Conservation (phyloP, 2,329 filamentous ascomycete species). For the Alternaria triticimaculans region DNA sequence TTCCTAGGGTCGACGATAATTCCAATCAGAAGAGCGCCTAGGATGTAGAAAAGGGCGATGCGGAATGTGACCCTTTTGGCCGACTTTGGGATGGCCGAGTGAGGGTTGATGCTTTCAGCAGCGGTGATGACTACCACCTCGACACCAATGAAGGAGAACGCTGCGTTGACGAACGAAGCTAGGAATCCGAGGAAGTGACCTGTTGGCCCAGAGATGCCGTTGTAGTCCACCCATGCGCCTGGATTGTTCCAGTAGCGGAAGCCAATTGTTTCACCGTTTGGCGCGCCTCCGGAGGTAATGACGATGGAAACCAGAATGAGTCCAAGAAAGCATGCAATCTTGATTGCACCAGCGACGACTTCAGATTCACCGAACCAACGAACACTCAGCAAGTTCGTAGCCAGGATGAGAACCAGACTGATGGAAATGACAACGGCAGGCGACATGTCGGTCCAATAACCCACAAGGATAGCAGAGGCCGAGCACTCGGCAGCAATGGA, state of each 20-base stretch:
- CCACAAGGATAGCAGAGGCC: slow-evolving; percentile 46
- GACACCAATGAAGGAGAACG: slow-evolving; percentile 46
- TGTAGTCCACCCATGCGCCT: slow-evolving; percentile 70
- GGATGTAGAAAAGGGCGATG: slow-evolving; percentile 52
- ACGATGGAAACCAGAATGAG: slow-evolving; percentile 31
- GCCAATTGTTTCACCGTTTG: slow-evolving; percentile 64
- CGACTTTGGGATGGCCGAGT: slow-evolving; percentile 69
- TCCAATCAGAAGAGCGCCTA: slow-evolving; percentile 61
- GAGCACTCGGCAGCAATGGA: slow-evolving; percentile 58
- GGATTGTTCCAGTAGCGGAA: slow-evolving; percentile 73
- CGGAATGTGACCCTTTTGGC: slow-evolving; percentile 55
- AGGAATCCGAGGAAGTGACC: slow-evolving; percentile 64
- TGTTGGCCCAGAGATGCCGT: slow-evolving; percentile 57
- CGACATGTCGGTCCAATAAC: slow-evolving; percentile 57
- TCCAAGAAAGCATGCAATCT: slow-evolving; percentile 47
- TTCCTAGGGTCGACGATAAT: slow-evolving; percentile 61
- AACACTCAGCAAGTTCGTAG: slow-evolving; percentile 59
- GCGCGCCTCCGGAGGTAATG: slow-evolving; percentile 52
- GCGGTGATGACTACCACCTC: slow-evolving; percentile 69
- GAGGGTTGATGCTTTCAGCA: slow-evolving; percentile 69
- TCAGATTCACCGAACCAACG: slow-evolving; percentile 60
- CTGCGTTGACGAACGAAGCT: slow-evolving; percentile 57
- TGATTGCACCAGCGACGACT: slow-evolving; percentile 52
- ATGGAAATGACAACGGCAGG: slow-evolving; percentile 63
- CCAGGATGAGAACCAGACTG: slow-evolving; percentile 58